phyloP scores from a whole-genome alignment of 805 yeast species.

The Pichia californica region DNA sequence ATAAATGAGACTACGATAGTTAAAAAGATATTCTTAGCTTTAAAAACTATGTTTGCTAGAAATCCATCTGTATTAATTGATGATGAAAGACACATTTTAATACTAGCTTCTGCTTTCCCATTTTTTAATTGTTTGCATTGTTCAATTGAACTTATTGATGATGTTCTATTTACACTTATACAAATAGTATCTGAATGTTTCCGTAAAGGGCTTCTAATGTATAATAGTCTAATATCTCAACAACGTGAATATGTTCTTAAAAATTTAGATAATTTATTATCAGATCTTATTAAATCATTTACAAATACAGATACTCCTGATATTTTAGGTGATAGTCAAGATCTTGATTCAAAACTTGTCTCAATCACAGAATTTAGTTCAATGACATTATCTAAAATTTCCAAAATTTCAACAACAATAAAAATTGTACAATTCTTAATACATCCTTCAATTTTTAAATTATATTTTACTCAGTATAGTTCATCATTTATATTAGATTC shows the following conservation, averaged over 20 bases:
- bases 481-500: conserved; percentile 20
- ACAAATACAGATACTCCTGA: conserved; percentile 17
- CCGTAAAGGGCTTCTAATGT: conserved; percentile 18
- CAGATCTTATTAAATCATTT: conserved; percentile 20
- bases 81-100: conserved; percentile 6
- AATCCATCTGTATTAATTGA: conserved; percentile 23
- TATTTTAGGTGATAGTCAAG: not conserved
- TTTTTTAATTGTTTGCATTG: conserved; percentile 25
- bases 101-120: conserved; percentile 14
- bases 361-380: conserved; percentile 1
- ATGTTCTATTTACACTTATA: conserved; percentile 20
- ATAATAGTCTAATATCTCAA: conserved; percentile 18
- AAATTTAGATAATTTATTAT: conserved; percentile 19
- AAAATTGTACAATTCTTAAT: conserved; percentile 23
- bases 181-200: conserved; percentile 18
- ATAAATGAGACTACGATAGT: conserved; percentile 1
- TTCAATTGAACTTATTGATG: conserved; percentile 16
- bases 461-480: conserved; percentile 19
- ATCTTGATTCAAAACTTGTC: not conserved
- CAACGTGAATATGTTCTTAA: conserved; percentile 19
- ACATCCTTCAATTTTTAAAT: conserved; percentile 17
- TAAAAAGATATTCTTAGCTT: conserved; percentile 25
- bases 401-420: conserved; percentile 23
- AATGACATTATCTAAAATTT: conserved; percentile 11
- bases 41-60: conserved; percentile 19